These are phyloP conservation scores for Naganishia antarctica DNA, from an alignment of 768 basidiomycete genomes.

Conservation along the genomic window DNA sequence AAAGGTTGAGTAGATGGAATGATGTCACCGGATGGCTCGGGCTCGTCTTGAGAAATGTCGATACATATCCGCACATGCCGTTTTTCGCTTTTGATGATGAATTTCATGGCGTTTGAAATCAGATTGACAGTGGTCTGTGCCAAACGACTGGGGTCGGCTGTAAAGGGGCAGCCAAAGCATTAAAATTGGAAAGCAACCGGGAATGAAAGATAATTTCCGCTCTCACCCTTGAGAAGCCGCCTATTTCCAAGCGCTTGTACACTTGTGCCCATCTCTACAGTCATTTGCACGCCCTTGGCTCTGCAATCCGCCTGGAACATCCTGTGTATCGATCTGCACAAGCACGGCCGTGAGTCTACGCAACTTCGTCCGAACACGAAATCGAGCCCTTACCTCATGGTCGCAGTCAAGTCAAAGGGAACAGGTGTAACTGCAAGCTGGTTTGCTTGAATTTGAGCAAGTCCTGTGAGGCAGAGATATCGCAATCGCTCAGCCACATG, in stretches of 20 bases:
- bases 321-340: conserved; percentile 23
- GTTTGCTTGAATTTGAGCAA: conserved; percentile 29
- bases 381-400: conserved; percentile 9
- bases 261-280: conserved; percentile 9
- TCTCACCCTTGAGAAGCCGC: conserved; percentile 3
- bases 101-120: conserved; percentile 25
- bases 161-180: neutral
- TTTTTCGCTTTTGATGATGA: conserved; percentile 7
- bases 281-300: conserved; percentile 13
- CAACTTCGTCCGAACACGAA: neutral
- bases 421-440: conserved; percentile 27
- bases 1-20: neutral
- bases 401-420: conserved; percentile 15
- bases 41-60: conserved; percentile 12
- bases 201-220: too few species aligned
- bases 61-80: conserved; percentile 7
- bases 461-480: neutral
- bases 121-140: conserved; percentile 26
- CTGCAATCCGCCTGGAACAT: conserved; percentile 29
- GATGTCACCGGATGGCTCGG: neutral
- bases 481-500: neutral
- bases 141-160: conserved; percentile 26
- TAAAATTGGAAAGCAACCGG: neutral
- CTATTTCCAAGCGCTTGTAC: neutral
- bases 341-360: neutral